Evolutionary conservation across 106 monocot species (phyloP).

Genomic region (Dendrobium catenatum): DNA sequence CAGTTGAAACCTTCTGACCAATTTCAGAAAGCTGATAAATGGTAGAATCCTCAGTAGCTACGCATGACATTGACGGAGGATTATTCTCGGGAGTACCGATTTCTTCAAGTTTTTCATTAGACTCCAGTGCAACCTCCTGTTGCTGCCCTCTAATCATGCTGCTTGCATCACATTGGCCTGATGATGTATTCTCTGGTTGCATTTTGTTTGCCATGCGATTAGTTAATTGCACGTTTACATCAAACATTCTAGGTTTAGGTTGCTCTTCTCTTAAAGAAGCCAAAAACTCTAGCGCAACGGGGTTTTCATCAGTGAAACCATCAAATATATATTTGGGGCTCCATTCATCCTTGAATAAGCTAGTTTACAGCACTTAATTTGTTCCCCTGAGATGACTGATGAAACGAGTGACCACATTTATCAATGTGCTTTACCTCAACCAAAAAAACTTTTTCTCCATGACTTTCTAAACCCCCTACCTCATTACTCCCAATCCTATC

Average conservation of each 20-base stretch:
- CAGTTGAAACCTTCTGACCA: constrained; percentile 63
- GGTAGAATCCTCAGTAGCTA: constrained; percentile 45
- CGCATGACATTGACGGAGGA: constrained; percentile 17
- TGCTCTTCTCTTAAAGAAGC: constrained; percentile 44
- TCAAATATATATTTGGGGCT: constrained; percentile 3
- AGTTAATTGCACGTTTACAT: not conserved
- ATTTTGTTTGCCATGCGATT: constrained; percentile 10
- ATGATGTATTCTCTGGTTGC: constrained; percentile 13
- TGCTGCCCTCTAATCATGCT: constrained; percentile 4
- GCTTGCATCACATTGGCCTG: constrained; percentile 17
- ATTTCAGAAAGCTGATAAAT: constrained; percentile 46
- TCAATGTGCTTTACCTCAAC: not conserved
- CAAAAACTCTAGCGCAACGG: constrained; percentile 68
- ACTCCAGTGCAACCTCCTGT: constrained; percentile 23
- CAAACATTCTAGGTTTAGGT: constrained; percentile 1
- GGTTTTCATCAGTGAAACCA: constrained; percentile 56
- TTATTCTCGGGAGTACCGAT: constrained; percentile 67
- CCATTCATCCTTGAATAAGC: not conserved
- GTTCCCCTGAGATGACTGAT: constrained; percentile 1
- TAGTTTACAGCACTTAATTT: not conserved
- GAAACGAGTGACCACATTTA: constrained; percentile 4
- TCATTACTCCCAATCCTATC: not conserved
- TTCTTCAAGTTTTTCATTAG: constrained; percentile 63
- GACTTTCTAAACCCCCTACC: not conserved
- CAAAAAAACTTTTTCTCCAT: constrained; percentile 4